These are phyloP conservation scores for Choanephora cucurbitarum DNA, from an alignment of 371 early-diverging fungal genomes.

Conservation along the genomic window DNA sequence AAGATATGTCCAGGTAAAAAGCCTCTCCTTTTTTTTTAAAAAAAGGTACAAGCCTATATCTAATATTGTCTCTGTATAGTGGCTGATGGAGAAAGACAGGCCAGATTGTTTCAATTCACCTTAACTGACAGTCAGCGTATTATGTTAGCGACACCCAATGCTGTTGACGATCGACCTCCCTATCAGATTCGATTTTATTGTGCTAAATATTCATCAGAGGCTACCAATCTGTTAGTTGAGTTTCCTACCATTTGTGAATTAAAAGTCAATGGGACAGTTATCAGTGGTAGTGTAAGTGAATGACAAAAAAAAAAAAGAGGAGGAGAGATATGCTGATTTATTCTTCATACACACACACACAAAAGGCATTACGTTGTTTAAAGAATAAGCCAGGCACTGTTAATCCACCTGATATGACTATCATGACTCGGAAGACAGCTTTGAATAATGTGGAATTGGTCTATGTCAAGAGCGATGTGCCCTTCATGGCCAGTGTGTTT, in stretches of 20 bases:
- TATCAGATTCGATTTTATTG: slow-evolving; percentile 33
- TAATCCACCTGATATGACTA: slow-evolving; percentile 60
- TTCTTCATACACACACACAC: no score
- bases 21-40: no score
- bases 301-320: neutral
- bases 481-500: slow-evolving; percentile 46
- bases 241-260: slow-evolving; percentile 51
- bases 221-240: slow-evolving; percentile 29
- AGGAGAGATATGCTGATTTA: no score
- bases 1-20: slow-evolving; percentile 35
- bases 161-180: slow-evolving; percentile 8
- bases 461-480: slow-evolving; percentile 56
- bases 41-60: neutral
- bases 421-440: slow-evolving; percentile 31
- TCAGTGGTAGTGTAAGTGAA: slow-evolving; percentile 48
- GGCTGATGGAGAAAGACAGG: slow-evolving; percentile 14
- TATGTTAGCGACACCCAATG: slow-evolving; percentile 7
- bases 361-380: slow-evolving; percentile 59
- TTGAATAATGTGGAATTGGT: slow-evolving; percentile 57
- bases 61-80: neutral
- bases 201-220: slow-evolving; percentile 6
- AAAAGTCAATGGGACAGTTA: slow-evolving; percentile 46
- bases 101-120: slow-evolving; percentile 14
- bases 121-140: slow-evolving; percentile 12
- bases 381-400: slow-evolving; percentile 68